phyloP scores from a whole-genome alignment of 2,329 filamentous ascomycete genomes.

The Gnomoniopsis sp. region DNA sequence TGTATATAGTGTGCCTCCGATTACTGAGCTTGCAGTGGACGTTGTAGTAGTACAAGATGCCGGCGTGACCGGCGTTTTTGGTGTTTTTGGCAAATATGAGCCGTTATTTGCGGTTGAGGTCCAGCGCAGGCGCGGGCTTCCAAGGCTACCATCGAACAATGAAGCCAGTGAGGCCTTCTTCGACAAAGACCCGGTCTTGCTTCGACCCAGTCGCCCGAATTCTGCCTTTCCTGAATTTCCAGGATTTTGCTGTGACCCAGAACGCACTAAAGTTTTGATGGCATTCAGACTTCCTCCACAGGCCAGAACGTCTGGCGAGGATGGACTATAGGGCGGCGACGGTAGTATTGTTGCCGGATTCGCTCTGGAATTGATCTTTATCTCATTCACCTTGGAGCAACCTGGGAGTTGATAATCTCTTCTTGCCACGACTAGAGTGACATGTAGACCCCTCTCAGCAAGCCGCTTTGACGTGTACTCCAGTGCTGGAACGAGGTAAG shows the following conservation, averaged over 20 bases:
- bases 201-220: constrained; percentile 20
- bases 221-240: constrained; percentile 23
- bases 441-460: constrained; percentile 50
- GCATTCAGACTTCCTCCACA: constrained; percentile 26
- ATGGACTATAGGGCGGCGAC: constrained; percentile 17
- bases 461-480: constrained; percentile 57
- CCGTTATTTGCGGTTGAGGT: not conserved
- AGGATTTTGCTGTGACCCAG: constrained; percentile 31
- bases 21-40: constrained; percentile 16
- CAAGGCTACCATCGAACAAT: constrained; percentile 14
- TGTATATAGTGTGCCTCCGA: constrained; percentile 23
- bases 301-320: constrained; percentile 21
- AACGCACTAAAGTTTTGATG: constrained; percentile 38
- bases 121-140: constrained; percentile 15
- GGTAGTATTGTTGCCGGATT: constrained; percentile 10
- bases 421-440: constrained; percentile 56
- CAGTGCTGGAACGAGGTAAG: constrained; percentile 51
- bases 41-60: constrained; percentile 37
- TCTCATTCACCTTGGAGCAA: not conserved
- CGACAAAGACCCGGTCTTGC: constrained; percentile 12
- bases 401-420: constrained; percentile 52
- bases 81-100: constrained; percentile 23
- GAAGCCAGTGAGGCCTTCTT: constrained; percentile 10
- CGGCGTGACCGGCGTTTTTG: constrained; percentile 15
- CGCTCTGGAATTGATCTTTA: not conserved